phyloP scores from a whole-genome alignment of 805 yeast species.

The Wickerhamomyces xylosicus region DNA sequence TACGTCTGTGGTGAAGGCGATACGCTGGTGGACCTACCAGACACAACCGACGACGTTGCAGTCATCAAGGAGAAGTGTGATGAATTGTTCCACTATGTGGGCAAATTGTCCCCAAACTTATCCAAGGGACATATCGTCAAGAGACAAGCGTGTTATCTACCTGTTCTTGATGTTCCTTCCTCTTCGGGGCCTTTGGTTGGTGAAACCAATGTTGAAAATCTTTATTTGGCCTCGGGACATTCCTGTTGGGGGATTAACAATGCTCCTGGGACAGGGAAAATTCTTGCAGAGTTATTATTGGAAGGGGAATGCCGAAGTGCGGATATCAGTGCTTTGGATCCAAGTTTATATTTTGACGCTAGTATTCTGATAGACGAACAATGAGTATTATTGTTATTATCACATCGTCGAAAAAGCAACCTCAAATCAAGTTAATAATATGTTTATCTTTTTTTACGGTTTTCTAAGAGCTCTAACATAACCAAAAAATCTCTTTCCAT shows the following conservation, averaged over 20 bases:
- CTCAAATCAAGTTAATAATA: background rate
- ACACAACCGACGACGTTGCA: conserved; percentile 87
- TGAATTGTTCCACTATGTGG: conserved; percentile 71
- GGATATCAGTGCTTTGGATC: conserved; percentile 74
- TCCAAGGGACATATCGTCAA: conserved; percentile 65
- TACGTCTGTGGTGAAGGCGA: conserved; percentile 98
- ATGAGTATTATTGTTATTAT: background rate
- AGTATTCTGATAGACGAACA: conserved; percentile 20
- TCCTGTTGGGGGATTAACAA: conserved; percentile 99
- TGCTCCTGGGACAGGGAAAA: conserved; percentile 94
- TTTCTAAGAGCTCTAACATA: too few species aligned
- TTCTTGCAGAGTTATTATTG: conserved; percentile 75
- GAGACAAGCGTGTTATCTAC: conserved; percentile 91
- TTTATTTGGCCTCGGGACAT: conserved; percentile 84
- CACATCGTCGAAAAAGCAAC: too few species aligned
- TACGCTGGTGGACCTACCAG: conserved; percentile 82
- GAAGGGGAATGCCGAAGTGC: conserved; percentile 79
- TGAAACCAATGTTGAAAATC: conserved; percentile 74
- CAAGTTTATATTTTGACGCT: conserved; percentile 80
- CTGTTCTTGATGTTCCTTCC: conserved; percentile 88
- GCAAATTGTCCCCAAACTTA: conserved; percentile 61
- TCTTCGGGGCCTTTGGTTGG: conserved; percentile 92
- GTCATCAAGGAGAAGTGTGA: conserved; percentile 85
- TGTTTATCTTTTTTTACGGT: background rate
- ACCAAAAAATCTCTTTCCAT: too few species aligned